Conservation (phyloP, 2,329 filamentous ascomycete species). For the Beauveria caledonica region DNA sequence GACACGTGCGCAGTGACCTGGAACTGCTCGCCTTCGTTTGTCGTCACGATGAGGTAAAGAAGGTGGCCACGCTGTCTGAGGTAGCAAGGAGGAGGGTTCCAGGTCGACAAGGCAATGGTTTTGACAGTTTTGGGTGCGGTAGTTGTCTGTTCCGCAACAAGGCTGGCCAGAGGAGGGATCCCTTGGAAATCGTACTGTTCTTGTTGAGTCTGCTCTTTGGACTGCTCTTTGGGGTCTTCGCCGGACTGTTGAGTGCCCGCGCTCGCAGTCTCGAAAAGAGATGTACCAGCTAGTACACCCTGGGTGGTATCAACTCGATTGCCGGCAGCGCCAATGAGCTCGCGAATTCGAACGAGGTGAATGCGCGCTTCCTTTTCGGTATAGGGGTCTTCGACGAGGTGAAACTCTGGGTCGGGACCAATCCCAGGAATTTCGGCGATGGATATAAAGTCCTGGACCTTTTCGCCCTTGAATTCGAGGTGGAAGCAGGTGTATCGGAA, state of each 20-base stretch:
- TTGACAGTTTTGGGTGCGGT: slow-evolving; percentile 85
- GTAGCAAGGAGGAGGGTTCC: slow-evolving; percentile 93
- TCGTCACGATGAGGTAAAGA: slow-evolving; percentile 81
- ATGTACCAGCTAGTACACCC: slow-evolving; percentile 76
- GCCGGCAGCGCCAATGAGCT: slow-evolving; percentile 86
- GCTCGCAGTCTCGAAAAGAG: slow-evolving; percentile 74
- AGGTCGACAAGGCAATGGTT: slow-evolving; percentile 76
- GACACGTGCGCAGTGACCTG: slow-evolving; percentile 91
- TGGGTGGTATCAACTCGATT: slow-evolving; percentile 81
- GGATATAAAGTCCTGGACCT: slow-evolving; percentile 91
- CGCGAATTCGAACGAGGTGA: slow-evolving; percentile 83
- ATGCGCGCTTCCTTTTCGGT: slow-evolving; percentile 97
- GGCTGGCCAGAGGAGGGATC: slow-evolving; percentile 56
- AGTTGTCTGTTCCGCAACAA: slow-evolving; percentile 61
- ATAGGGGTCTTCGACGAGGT: slow-evolving; percentile 87
- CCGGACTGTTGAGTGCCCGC: slow-evolving; percentile 33
- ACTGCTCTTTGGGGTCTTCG: slow-evolving; percentile 25
- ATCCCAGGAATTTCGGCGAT: slow-evolving; percentile 82
- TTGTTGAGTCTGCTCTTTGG: slow-evolving; percentile 27
- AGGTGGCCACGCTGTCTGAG: slow-evolving; percentile 87
- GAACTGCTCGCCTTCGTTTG: slow-evolving; percentile 88
- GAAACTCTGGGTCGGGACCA: slow-evolving; percentile 66
- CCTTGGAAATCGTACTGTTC: slow-evolving; percentile 71
- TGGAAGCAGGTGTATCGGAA: slow-evolving; percentile 99
- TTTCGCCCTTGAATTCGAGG: slow-evolving; percentile 79